Base-by-base conservation (phyloP, 345 rosid species). In the Trapa incisa region DNA sequence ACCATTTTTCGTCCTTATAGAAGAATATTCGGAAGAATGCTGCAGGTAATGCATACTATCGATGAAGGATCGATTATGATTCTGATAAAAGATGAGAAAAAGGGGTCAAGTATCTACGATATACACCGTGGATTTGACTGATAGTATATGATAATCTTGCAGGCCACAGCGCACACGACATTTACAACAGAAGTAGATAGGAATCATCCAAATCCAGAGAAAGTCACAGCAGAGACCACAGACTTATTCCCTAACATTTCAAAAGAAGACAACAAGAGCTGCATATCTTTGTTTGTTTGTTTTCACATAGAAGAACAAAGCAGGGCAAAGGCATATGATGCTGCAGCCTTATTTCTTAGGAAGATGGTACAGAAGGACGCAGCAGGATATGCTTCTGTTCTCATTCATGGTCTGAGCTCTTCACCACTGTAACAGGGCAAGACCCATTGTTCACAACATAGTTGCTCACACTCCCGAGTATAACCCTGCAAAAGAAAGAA, bases 381-480 rank as follows among this genome's bases (percentile, higher is more conserved):
- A 7, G 63, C 9, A 8, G 37, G 62, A 57, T 22, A 22, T 22
- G 29, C 5, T 29, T 17, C 22, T 41, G 43, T 41, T 41, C 43
- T 11, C 17, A 36, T 1, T 63, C 76, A 6, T 73, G 74, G 3
- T 69, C 82, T 22, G 65, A 0, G 13, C 65, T 56, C 80, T 90
- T 90, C 67, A 90, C 96, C 17, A 87, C 92, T 0, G 92, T 87
- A 32, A 90, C 81, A 36, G 96, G 95, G 76, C 96, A 90, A 6
- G 73, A n/a, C 9, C 85, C 89, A 42, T 74, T 84, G 74, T 85
- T 86, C 75, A 86, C 89, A 57, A 87, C 92, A 73, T 82, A 79
- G 82, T 83, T 89, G 86, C 96, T 89, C 6, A 89, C 94, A 69
- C 96, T 86, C 65, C 96, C 96, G 82, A 87, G 37, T 58, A 89